Conservation (phyloP, 768 basidiomycete species). For the Hypholoma sublateritium region DNA sequence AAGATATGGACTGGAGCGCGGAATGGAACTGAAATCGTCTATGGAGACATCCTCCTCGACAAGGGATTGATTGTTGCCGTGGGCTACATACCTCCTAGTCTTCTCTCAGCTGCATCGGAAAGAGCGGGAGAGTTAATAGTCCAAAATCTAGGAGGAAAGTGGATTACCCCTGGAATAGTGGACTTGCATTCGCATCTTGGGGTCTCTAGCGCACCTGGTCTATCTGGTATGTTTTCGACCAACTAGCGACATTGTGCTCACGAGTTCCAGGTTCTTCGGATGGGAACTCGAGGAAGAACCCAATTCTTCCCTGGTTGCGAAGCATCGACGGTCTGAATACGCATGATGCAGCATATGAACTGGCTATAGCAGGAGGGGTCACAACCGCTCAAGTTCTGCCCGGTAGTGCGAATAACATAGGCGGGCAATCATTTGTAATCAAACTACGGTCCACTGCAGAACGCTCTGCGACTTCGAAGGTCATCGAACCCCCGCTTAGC, state of each 20-base stretch:
- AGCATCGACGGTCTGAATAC: slow-evolving; percentile 76
- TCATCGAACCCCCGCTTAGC: slow-evolving; percentile 72
- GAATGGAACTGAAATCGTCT: slow-evolving; percentile 54
- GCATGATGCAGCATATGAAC: slow-evolving; percentile 60
- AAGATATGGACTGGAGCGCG: slow-evolving; percentile 75
- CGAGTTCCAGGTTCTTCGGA: slow-evolving; percentile 43
- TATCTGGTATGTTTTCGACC: slow-evolving; percentile 21
- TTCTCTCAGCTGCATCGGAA: slow-evolving; percentile 15
- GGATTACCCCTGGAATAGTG: slow-evolving; percentile 50
- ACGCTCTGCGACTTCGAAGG: slow-evolving; percentile 63
- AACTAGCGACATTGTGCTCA: neutral
- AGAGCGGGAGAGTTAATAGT: slow-evolving; percentile 17
- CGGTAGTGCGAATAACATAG: slow-evolving; percentile 63
- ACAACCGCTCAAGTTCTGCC: slow-evolving; percentile 78
- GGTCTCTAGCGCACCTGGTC: slow-evolving; percentile 27
- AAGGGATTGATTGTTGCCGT: slow-evolving; percentile 62
- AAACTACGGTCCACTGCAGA: slow-evolving; percentile 70
- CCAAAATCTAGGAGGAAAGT: slow-evolving; percentile 57
- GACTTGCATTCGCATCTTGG: slow-evolving; percentile 49
- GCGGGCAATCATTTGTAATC: slow-evolving; percentile 78
- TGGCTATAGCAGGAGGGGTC: slow-evolving; percentile 66
- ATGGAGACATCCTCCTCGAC: slow-evolving; percentile 61
- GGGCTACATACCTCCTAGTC: slow-evolving; percentile 34
- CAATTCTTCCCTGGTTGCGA: slow-evolving; percentile 62
- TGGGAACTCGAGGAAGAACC: slow-evolving; percentile 51